Base-by-base conservation (phyloP, 768 basidiomycete species). In the Tylopilus balloui region DNA sequence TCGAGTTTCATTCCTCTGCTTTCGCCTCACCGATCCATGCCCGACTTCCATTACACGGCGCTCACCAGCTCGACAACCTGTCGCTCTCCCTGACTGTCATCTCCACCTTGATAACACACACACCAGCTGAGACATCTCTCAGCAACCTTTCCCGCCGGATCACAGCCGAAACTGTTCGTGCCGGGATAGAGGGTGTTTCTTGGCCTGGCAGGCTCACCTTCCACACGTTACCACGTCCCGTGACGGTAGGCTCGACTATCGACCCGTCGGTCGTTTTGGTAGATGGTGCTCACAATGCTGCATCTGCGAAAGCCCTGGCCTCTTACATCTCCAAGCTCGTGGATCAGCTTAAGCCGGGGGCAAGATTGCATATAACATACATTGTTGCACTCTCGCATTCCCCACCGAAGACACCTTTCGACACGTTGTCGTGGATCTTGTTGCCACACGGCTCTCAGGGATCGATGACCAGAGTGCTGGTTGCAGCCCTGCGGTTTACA, bases 251-350 rank as follows among this genome's bases (percentile, higher is more conserved):
- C 9, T 58, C 44, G 36, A 42, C 46, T 32, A 20, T 34, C 36
- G 49, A 55, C 42, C 49, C 60, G 37, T 54, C 77, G 8, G 68
- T 65, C 19, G 56, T 94, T 12, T 76, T 98, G 11, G 86, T 85
- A 5, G 96, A 99, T 60, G 96, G 96, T 3, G 95, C 96, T 1
- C 96, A 98, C 66, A 99, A 98, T 63, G 70, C 83, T 7, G 84
- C 89, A 6, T 92, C 92, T 0, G 78, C 92, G 0, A 55, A 66
- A 24, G 78, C 79, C 0, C 78, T 97, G 11, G 76, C 82, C 8
- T 63, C 72, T 2, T 97, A 91, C 63, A 69, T 72, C 24, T 60
- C 64, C 47, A 67, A 69, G 39, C 73, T 69, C 54, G 68, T 58
- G 38, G 67, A 49, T 45, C 62, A 52, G 15, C 51, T 60, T 28